Percentiles rank a stretch among this genome's conserved stretches.
These are phyloP conservation scores for Arctium lappa DNA, from an alignment of 129 eudicot species.

Conservation along the genomic window DNA sequence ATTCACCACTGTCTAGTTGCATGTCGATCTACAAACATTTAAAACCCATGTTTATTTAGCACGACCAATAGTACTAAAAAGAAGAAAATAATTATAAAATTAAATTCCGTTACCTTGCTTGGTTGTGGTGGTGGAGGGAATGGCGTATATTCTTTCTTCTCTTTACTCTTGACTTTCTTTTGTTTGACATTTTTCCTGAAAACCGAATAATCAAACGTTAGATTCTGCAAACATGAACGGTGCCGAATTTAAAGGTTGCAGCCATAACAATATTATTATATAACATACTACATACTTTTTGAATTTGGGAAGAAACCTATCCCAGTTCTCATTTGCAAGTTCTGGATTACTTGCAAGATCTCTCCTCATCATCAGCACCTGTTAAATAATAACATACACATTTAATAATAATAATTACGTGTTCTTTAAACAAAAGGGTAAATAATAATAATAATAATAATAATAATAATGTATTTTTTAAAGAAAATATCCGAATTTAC, in stretches of 20 bases:
- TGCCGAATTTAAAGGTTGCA: neutral
- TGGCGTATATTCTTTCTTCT: conserved; percentile 90
- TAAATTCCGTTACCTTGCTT: conserved; percentile 60
- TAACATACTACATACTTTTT: conserved; percentile 85
- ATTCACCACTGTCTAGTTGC: conserved; percentile 89
- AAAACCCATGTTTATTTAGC: neutral
- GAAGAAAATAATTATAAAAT: neutral
- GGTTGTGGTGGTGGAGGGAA: conserved; percentile 96
- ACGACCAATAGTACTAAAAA: neutral
- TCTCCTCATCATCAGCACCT: conserved; percentile 87
- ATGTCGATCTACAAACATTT: conserved; percentile 52
- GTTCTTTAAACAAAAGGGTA: neutral
- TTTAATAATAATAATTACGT: neutral
- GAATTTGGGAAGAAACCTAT: conserved; percentile 82
- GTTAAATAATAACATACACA: neutral
- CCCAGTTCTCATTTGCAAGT: conserved; percentile 96
- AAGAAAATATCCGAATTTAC: neutral
- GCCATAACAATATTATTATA: neutral
- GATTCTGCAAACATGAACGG: neutral
- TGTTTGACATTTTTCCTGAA: conserved; percentile 89
- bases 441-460: neutral
- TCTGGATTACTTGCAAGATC: conserved; percentile 86
- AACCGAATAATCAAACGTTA: neutral
- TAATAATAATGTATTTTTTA: neutral
- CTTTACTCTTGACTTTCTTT: conserved; percentile 77